phyloP scores from a whole-genome alignment of 371 early-diverging fungal genomes.

The Mortierella sp. region DNA sequence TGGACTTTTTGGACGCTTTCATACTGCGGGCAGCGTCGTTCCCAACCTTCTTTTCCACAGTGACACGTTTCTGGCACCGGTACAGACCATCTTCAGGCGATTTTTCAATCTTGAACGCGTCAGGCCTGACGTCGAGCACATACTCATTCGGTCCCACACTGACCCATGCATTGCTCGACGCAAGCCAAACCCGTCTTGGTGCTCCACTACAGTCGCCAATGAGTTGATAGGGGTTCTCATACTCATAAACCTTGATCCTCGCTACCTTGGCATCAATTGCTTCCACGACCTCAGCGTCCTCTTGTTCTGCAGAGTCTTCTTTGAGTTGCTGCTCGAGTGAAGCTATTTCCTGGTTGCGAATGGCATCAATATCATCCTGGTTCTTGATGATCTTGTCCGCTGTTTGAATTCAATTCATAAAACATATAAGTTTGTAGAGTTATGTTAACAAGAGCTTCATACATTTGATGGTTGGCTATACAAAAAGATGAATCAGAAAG shows the following conservation, averaged over 20 bases:
- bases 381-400: constrained; percentile 14
- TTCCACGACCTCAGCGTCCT: constrained; percentile 12
- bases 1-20: constrained; percentile 20
- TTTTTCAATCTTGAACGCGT: constrained; percentile 34
- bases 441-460: too few species aligned
- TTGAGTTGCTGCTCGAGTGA: constrained; percentile 14
- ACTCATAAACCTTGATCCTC: constrained; percentile 62
- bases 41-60: background rate
- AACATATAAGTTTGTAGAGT: background rate
- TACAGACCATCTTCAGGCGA: constrained; percentile 30
- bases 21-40: constrained; percentile 2
- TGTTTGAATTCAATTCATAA: constrained; percentile 16
- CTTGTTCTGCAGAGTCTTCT: background rate
- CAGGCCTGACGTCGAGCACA: constrained; percentile 41
- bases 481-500: background rate
- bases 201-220: constrained; percentile 56
- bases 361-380: constrained; percentile 19
- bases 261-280: constrained; percentile 20
- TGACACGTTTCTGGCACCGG: constrained; percentile 18
- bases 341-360: constrained; percentile 5
- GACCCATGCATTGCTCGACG: constrained; percentile 63
- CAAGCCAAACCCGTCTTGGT: constrained; percentile 30
- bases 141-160: constrained; percentile 58
- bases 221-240: constrained; percentile 63
- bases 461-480: background rate